phyloP scores from a whole-genome alignment of 2,329 filamentous ascomycete species.

The Aspergillus candidus region DNA sequence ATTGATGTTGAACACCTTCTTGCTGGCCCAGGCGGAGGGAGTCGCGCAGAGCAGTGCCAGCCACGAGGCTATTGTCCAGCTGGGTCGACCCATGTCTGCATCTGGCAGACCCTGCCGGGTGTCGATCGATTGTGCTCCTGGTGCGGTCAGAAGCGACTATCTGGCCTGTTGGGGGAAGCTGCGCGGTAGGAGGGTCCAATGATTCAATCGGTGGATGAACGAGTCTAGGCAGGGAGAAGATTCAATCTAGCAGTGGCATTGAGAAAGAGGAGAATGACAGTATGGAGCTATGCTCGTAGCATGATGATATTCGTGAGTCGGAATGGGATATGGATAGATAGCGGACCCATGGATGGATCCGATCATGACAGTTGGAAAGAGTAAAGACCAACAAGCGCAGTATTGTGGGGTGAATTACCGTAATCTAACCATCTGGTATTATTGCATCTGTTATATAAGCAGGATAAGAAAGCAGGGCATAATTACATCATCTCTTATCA shows the following conservation, averaged over 20 bases:
- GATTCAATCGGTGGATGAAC: neutral
- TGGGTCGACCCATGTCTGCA: constrained; percentile 22
- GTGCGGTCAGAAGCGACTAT: constrained; percentile 1
- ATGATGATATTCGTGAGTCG: neutral
- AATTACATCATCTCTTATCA: constrained; percentile 10
- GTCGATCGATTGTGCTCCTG: neutral
- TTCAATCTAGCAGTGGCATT: neutral
- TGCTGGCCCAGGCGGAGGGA: constrained; percentile 43
- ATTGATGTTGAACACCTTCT: constrained; percentile 71
- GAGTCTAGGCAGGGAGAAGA: neutral
- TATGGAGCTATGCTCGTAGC: too few species aligned
- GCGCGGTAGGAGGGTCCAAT: neutral
- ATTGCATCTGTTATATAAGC: too few species aligned
- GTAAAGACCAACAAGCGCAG: neutral
- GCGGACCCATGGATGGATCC: neutral
- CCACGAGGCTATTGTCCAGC: constrained; percentile 20
- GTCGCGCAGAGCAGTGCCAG: constrained; percentile 28
- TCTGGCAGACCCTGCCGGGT: neutral
- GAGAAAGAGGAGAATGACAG: too few species aligned
- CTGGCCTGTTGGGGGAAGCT: constrained; percentile 2
- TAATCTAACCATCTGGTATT: too few species aligned
- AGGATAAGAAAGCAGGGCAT: too few species aligned
- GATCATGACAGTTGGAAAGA: constrained; percentile 13
- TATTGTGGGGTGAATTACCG: too few species aligned
- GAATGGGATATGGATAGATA: neutral